phyloP scores from a whole-genome alignment of 139 green algal species.

The Edaphochlamys debaryana region DNA sequence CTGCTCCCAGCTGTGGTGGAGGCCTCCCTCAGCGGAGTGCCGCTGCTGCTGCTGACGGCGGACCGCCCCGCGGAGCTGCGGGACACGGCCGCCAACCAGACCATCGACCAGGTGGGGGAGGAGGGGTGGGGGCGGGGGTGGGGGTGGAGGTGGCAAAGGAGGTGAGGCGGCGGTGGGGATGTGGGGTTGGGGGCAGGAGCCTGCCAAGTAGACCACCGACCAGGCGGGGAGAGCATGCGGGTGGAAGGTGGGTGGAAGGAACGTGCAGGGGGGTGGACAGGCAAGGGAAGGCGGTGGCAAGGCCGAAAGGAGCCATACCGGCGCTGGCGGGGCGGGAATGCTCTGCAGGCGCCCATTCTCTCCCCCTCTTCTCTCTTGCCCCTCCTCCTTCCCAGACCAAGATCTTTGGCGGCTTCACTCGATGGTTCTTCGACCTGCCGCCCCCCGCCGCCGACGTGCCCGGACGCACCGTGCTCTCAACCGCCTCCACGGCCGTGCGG shows the following conservation, averaged over 20 bases:
- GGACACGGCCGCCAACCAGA: slow-evolving; percentile 95
- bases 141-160: no score
- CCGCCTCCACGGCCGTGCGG: slow-evolving; percentile 73
- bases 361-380: no score
- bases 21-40: slow-evolving; percentile 78
- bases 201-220: no score
- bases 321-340: no score
- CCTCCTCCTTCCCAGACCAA: no score
- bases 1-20: slow-evolving; percentile 96
- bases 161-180: neutral
- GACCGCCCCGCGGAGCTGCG: slow-evolving; percentile 93
- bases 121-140: neutral
- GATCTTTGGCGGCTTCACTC: slow-evolving; percentile 91
- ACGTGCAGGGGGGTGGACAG: no score
- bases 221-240: no score
- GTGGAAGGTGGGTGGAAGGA: no score
- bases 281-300: no score
- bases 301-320: no score
- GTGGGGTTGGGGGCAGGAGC: neutral
- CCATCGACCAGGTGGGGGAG: slow-evolving; percentile 86
- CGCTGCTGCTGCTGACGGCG: slow-evolving; percentile 94
- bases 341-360: no score
- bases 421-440: slow-evolving; percentile 85
- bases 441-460: slow-evolving; percentile 68
- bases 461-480: slow-evolving; percentile 75